Percentiles rank a stretch among this genome's conserved stretches.
These are phyloP conservation scores for Pinus taeda DNA, from an alignment of 75 land plant genomes.

Conservation along the genomic window DNA sequence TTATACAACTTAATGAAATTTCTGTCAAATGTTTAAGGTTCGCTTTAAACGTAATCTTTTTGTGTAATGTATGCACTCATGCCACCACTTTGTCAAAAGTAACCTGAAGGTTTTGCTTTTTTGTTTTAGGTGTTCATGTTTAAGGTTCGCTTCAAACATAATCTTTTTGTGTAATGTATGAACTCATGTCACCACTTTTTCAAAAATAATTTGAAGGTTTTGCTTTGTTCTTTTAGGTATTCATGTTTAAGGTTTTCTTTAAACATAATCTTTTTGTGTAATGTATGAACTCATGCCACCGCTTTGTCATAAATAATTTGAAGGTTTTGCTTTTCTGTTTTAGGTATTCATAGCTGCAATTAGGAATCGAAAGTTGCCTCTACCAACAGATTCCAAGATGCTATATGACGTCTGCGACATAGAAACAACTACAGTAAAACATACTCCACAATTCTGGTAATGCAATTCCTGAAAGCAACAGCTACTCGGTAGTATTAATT, in stretches of 20 bases:
- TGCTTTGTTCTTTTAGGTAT: not conserved
- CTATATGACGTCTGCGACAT: not conserved
- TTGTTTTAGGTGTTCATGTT: not conserved
- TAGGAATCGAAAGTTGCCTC: not conserved
- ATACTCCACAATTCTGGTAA: not conserved
- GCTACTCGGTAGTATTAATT: too few relatives aligned
- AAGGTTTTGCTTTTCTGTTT: not conserved
- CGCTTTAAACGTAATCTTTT: too few relatives aligned
- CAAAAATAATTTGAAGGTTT: too few relatives aligned
- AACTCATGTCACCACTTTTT: not conserved
- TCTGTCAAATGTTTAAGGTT: too few relatives aligned
- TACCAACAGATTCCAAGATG: not conserved
- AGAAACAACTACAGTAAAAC: not conserved
- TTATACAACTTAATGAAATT: too few relatives aligned
- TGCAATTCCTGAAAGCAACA: not conserved
- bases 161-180: not conserved
- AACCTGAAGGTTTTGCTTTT: not conserved
- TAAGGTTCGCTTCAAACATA: too few relatives aligned
- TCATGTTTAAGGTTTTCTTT: too few relatives aligned
- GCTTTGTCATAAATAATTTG: too few relatives aligned
- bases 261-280: not conserved
- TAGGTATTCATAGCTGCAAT: conserved; percentile 1
- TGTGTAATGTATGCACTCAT: not conserved
- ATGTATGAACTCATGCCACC: not conserved
- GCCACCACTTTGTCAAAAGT: too few relatives aligned